Evolutionary conservation across 148 eudicot genomes (phyloP).

Genomic region (Chenopodium formosanum): DNA sequence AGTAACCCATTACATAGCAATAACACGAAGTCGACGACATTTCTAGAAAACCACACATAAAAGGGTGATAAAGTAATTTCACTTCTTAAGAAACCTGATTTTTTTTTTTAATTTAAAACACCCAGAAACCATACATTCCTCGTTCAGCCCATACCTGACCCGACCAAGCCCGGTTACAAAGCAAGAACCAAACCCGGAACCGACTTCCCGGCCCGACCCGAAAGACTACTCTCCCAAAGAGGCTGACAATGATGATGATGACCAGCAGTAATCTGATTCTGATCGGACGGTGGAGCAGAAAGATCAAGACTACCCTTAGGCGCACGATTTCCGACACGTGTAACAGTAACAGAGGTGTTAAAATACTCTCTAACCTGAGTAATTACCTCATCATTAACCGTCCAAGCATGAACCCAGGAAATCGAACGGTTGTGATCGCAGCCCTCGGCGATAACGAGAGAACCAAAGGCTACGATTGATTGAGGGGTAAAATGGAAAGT

Average conservation of each 20-base stretch:
- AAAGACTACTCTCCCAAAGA: constrained; percentile 59
- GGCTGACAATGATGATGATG: constrained; percentile 29
- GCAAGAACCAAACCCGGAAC: constrained; percentile 80
- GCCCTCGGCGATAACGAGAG: constrained; percentile 59
- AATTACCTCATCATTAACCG: constrained; percentile 65
- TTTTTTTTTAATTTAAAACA: too few species aligned
- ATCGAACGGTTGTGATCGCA: constrained; percentile 47
- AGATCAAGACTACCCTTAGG: neutral
- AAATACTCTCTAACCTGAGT: constrained; percentile 68
- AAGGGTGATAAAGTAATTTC: neutral
- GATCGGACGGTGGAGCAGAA: constrained; percentile 22
- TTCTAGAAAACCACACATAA: neutral
- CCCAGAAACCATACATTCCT: too few species aligned
- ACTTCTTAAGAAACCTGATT: neutral
- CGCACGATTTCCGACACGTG: constrained; percentile 34
- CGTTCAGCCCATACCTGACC: neutral
- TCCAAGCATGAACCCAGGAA: constrained; percentile 83
- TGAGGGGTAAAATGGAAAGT: constrained; percentile 42
- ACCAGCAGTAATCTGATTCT: neutral
- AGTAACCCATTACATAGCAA: neutral
- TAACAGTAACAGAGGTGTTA: constrained; percentile 75
- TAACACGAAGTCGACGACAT: neutral
- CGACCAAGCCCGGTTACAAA: neutral
- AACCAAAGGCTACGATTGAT: constrained; percentile 47
- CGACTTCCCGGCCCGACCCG: constrained; percentile 57